Evolutionary conservation across 352 stramenopile species (phyloP).

Genomic region (Pythium dissotocum): DNA sequence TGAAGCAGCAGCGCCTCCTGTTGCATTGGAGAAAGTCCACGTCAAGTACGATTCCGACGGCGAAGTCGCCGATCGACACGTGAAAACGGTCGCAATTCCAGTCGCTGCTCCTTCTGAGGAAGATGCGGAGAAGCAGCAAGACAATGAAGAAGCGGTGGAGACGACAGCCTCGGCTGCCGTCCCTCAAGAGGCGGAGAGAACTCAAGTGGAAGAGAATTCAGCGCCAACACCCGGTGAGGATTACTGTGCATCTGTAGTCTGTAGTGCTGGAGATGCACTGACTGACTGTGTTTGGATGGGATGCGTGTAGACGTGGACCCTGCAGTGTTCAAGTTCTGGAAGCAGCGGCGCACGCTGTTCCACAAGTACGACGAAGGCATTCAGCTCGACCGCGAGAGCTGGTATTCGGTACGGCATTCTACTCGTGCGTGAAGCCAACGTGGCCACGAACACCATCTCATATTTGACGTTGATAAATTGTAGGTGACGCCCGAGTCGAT

Average conservation of each 20-base stretch:
- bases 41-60: conserved; percentile 70
- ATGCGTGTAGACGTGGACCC: conserved; percentile 27
- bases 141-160: background rate
- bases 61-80: conserved; percentile 43
- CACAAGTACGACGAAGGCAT: conserved; percentile 91
- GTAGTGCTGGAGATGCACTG: background rate
- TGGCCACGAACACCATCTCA: background rate
- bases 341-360: conserved; percentile 87
- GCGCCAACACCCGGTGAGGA: background rate
- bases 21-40: conserved; percentile 48
- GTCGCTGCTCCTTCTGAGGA: conserved; percentile 3
- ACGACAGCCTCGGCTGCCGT: background rate
- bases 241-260: background rate
- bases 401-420: conserved; percentile 70
- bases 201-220: background rate
- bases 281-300: background rate
- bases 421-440: too few relatives aligned
- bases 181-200: background rate
- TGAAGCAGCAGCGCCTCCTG: background rate
- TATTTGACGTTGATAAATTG: background rate
- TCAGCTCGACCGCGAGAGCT: conserved; percentile 91
- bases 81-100: conserved; percentile 44
- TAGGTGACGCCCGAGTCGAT: conserved; percentile 89
- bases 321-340: conserved; percentile 87
- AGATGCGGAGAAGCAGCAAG: background rate